phyloP scores from a whole-genome alignment of 2,329 filamentous ascomycete genomes.

The Aspergillus fructus region DNA sequence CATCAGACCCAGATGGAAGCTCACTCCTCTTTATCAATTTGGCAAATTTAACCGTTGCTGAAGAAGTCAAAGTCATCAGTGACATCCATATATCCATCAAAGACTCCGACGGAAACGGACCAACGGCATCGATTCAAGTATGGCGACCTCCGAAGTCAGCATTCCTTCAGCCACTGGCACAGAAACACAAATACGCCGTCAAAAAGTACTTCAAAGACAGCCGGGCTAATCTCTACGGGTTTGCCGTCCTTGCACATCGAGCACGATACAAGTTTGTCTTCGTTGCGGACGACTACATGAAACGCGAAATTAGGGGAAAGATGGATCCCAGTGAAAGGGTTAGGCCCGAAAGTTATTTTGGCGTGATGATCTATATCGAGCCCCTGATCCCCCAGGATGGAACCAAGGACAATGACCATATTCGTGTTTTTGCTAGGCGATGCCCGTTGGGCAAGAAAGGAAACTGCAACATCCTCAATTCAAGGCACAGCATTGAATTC shows the following conservation, averaged over 20 bases:
- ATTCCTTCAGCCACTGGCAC: not conserved
- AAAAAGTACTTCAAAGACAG: not conserved
- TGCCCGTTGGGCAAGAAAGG: no score
- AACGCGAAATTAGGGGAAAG: not conserved
- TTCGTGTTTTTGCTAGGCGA: not conserved
- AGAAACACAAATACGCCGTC: not conserved
- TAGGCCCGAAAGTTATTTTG: not conserved
- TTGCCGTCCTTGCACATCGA: not conserved
- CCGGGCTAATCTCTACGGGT: not conserved
- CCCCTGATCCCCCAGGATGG: not conserved
- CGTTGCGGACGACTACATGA: not conserved
- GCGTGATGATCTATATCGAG: not conserved
- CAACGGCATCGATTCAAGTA: not conserved
- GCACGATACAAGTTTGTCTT: not conserved
- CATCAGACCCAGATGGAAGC: not conserved
- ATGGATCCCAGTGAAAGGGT: not conserved
- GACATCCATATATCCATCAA: not conserved
- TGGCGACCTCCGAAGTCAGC: slow-evolving; percentile 1
- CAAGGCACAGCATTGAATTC: not conserved
- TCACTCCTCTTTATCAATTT: not conserved
- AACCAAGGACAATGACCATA: not conserved
- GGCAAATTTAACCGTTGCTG: not conserved
- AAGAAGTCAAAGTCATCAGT: not conserved
- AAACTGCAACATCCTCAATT: not conserved
- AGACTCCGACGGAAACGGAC: not conserved